Base-by-base conservation (phyloP, 139 green algal species). In the Chlorokybus atmophyticus region DNA sequence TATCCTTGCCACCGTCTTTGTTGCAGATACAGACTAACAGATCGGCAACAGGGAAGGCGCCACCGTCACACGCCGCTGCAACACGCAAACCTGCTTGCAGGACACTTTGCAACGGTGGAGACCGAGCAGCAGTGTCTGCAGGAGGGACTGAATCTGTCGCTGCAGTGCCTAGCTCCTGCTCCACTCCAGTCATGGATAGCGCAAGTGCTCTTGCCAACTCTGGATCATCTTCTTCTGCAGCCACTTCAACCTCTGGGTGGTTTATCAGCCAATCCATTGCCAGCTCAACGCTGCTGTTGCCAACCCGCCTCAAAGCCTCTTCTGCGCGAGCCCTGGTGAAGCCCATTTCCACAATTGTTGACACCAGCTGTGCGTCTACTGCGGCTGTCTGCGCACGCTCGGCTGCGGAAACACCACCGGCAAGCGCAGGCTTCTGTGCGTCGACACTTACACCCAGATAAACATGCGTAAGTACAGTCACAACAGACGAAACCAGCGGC, bases 201-300 rank as follows among this genome's bases (percentile, higher is more conserved):
- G 62, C 64, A 42, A 87, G 62, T 3, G 76, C 63, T 6, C 62
- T 42, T 0, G 69, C 67, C 14, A 86, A 62, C 41, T 76, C 44
- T 19, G 73, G 53, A 8, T 78, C 64, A 26, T 79, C 61, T n/a
- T 29, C 24, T 32, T 1, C 28, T 8, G 59, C 53, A 2, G 44
- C 32, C 19, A 6, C 53, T n/a, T 53, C 70, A 14, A 84, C 78
- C 42, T 86, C 76, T 10, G 82, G 82, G 56, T 95, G 80, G 31
- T 49, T 77, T n/a, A 94, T 67, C 25, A 95, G 72, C 84, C 86
- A 95, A 70, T 95, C 87, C 65, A 93, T 86, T 3, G 87, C 87
- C 32, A 90, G 59, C 71, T 95, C 87, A 29, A 94, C 75, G 44
- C 69, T 87, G 71, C 83, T 84, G 39, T 68, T 67, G 1, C 82